Conservation (phyloP, 768 basidiomycete species). For the Calocybe indica region DNA sequence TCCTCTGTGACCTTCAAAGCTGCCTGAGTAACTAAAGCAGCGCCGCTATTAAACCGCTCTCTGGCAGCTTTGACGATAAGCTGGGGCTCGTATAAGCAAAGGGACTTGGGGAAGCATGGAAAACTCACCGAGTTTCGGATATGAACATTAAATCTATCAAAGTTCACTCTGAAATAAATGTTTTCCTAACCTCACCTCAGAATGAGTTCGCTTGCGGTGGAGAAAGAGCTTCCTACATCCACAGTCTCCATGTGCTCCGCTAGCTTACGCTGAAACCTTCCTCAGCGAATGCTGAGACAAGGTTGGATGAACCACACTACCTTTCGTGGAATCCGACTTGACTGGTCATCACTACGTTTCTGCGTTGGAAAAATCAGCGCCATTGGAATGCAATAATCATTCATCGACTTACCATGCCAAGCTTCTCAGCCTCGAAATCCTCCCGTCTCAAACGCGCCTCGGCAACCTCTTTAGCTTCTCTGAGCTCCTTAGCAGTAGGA, state of each 20-base stretch:
- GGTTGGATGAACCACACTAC: slow-evolving; percentile 22
- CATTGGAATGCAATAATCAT: not conserved
- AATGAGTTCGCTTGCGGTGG: no score
- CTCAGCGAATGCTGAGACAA: not conserved
- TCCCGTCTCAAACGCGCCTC: slow-evolving; percentile 58
- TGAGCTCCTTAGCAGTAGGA: slow-evolving; percentile 75
- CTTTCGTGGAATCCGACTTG: slow-evolving; percentile 45
- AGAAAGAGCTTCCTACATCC: slow-evolving; percentile 45
- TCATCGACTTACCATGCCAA: slow-evolving; percentile 55
- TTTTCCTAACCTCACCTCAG: slow-evolving; percentile 38
- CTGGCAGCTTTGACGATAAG: slow-evolving; percentile 70
- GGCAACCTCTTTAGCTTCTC: slow-evolving; percentile 65
- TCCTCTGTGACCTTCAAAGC: slow-evolving; percentile 65
- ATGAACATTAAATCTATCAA: slow-evolving; percentile 79
- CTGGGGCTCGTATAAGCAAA: slow-evolving; percentile 31
- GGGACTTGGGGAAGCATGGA: not conserved
- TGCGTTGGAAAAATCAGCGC: slow-evolving; percentile 22
- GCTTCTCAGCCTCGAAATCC: slow-evolving; percentile 67
- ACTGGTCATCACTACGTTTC: slow-evolving; percentile 59
- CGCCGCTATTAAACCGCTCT: slow-evolving; percentile 75
- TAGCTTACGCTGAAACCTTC: slow-evolving; percentile 31
- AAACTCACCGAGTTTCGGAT: slow-evolving; percentile 75
- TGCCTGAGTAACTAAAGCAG: slow-evolving; percentile 67
- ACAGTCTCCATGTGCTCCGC: slow-evolving; percentile 48
- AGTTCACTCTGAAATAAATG: slow-evolving; percentile 83